Conservation (phyloP, 345 rosid species). For the Lumnitzera littorea region DNA sequence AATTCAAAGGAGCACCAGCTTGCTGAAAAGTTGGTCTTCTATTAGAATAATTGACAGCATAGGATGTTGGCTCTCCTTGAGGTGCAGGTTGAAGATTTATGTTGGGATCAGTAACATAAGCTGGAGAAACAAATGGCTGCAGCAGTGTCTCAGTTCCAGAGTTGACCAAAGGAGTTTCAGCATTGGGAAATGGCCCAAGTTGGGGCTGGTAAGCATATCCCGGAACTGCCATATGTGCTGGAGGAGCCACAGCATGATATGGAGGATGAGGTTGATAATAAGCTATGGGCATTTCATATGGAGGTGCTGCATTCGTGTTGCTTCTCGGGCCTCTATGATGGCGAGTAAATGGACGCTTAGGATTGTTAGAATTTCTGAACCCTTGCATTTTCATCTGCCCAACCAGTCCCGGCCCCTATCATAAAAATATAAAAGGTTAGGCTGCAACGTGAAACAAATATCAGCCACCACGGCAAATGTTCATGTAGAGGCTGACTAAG, state of each 20-base stretch:
- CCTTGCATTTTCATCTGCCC: constrained; percentile 51
- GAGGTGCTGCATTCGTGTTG: constrained; percentile 45
- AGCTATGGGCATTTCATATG: constrained; percentile 31
- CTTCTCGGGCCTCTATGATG: constrained; percentile 64
- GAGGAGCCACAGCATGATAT: constrained; percentile 55
- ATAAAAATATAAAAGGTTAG: no score
- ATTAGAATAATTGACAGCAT: constrained; percentile 27
- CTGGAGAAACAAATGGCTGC: constrained; percentile 52
- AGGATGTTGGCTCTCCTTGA: constrained; percentile 51
- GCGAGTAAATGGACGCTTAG: constrained; percentile 47
- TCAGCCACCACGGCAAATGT: no score
- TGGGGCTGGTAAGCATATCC: constrained; percentile 54
- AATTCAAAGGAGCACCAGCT: constrained; percentile 34
- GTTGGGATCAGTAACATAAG: constrained; percentile 23
- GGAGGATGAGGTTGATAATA: constrained; percentile 45
- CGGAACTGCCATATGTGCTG: constrained; percentile 54
- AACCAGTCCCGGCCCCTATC: constrained; percentile 34
- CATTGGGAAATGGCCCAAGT: constrained; percentile 53
- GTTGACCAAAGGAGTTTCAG: constrained; percentile 51
- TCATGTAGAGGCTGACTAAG: no score
- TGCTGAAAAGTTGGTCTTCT: constrained; percentile 49
- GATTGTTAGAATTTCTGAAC: constrained; percentile 44
- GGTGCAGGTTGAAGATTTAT: constrained; percentile 43
- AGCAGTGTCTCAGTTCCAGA: constrained; percentile 49
- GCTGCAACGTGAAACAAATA: no score